Conservation (phyloP, 2,329 filamentous ascomycete genomes). For the Nigrograna mackinnonii region DNA sequence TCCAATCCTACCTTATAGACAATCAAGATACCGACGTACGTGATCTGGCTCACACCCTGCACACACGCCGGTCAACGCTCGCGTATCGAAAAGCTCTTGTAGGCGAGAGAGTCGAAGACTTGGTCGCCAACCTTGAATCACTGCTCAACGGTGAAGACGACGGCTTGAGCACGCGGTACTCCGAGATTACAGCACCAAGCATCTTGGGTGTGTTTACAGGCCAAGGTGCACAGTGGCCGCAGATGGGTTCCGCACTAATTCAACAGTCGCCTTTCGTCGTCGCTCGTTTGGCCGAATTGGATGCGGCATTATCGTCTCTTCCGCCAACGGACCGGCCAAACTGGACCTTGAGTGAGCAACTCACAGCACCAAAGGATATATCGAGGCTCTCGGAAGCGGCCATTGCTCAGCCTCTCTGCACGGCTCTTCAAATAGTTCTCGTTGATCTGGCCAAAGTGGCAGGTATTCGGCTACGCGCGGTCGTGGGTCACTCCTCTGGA, state of each 20-base stretch:
- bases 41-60: neutral
- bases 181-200: constrained; percentile 1
- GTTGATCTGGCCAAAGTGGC: constrained; percentile 28
- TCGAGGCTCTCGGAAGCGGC: constrained; percentile 3
- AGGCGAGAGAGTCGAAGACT: neutral
- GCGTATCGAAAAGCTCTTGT: constrained; percentile 5
- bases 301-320: too few species aligned
- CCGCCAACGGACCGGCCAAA: neutral
- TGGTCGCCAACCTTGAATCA: constrained; percentile 5
- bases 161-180: constrained; percentile 9
- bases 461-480: constrained; percentile 29
- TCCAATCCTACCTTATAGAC: constrained; percentile 2
- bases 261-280: constrained; percentile 17
- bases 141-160: neutral
- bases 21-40: neutral
- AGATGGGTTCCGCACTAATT: constrained; percentile 44
- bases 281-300: too few species aligned
- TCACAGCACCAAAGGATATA: too few species aligned
- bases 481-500: constrained; percentile 48
- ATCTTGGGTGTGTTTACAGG: constrained; percentile 46
- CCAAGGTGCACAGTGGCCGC: constrained; percentile 46
- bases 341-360: too few species aligned
- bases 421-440: constrained; percentile 40
- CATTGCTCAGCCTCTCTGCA: constrained; percentile 35
- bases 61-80: neutral